A percentile compares a stretch with the other conserved stretches of the same genome.
phyloP scores from a whole-genome alignment of 140 eudicot species.

The Erigeron philadelphicus region DNA sequence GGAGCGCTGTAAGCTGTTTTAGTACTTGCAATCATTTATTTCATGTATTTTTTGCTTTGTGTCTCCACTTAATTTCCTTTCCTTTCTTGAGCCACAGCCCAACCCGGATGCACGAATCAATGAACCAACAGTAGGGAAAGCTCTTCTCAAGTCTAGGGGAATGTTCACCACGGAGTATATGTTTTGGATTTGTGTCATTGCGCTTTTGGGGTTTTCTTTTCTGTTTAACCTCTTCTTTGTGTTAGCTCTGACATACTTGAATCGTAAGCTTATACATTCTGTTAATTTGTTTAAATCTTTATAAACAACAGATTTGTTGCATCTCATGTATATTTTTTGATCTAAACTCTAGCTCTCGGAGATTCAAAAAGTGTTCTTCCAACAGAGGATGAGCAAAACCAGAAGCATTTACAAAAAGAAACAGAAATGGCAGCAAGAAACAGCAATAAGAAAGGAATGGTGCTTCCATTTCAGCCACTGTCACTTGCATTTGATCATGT shows the following conservation, averaged over 20 bases:
- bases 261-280: conserved; percentile 44
- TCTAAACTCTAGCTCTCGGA: conserved; percentile 46
- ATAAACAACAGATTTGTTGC: background rate
- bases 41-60: background rate
- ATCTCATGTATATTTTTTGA: conserved; percentile 13
- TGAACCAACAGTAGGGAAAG: conserved; percentile 62
- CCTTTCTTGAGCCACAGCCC: conserved; percentile 28
- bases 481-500: conserved; percentile 59
- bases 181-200: conserved; percentile 65
- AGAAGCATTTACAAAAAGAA: conserved; percentile 22
- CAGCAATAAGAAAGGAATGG: conserved; percentile 56
- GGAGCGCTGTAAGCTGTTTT: conserved; percentile 50
- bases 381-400: conserved; percentile 32
- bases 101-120: conserved; percentile 39
- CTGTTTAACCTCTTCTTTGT: conserved; percentile 55
- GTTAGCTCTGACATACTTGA: conserved; percentile 49
- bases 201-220: conserved; percentile 58
- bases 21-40: background rate
- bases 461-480: conserved; percentile 64
- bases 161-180: conserved; percentile 52
- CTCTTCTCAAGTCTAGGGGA: conserved; percentile 59
- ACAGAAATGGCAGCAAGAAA: conserved; percentile 30
- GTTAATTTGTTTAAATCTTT: background rate
- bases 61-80: background rate
- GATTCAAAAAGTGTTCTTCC: conserved; percentile 41